A percentile compares a stretch with the other conserved stretches of the same genome.
These are phyloP conservation scores for Carex myosuroides DNA, from an alignment of 176 grass and related monocot genomes.

Conservation along the genomic window DNA sequence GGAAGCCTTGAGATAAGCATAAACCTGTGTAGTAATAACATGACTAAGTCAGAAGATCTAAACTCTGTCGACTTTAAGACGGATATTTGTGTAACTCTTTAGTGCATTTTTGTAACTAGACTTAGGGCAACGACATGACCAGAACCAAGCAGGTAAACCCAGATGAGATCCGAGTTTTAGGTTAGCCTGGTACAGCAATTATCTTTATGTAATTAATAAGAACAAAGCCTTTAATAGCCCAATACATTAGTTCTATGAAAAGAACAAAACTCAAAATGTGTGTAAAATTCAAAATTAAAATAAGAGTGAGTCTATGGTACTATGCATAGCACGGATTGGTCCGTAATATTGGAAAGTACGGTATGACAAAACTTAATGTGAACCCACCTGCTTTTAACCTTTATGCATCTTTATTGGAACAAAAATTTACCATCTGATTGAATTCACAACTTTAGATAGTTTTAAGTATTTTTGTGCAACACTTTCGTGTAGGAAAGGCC, in stretches of 20 bases:
- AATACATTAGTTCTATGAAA: not conserved
- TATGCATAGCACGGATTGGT: too few relatives aligned
- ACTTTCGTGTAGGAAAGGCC: not conserved
- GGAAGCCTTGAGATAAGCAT: conserved; percentile 64
- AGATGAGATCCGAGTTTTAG: not conserved
- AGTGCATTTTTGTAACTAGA: not conserved
- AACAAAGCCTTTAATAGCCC: not conserved
- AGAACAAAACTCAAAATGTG: not conserved
- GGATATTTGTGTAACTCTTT: not conserved
- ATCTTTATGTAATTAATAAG: not conserved
- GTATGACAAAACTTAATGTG: not conserved
- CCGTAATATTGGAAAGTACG: not conserved
- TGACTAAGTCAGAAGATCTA: not conserved
- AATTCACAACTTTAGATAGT: not conserved
- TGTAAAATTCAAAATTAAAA: not conserved
- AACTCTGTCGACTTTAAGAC: not conserved
- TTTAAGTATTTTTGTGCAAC: not conserved
- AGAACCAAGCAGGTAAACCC: not conserved
- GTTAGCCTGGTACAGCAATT: not conserved
- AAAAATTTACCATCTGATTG: not conserved
- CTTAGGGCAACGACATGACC: not conserved
- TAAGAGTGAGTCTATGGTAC: too few relatives aligned
- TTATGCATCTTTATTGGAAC: not conserved
- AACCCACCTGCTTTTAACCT: not conserved
- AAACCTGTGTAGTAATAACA: conserved; percentile 51